Evolutionary conservation across 768 basidiomycete species (phyloP), one percentile per base, ranked within the genome.

Genomic region (Panellus pusillus): DNA sequence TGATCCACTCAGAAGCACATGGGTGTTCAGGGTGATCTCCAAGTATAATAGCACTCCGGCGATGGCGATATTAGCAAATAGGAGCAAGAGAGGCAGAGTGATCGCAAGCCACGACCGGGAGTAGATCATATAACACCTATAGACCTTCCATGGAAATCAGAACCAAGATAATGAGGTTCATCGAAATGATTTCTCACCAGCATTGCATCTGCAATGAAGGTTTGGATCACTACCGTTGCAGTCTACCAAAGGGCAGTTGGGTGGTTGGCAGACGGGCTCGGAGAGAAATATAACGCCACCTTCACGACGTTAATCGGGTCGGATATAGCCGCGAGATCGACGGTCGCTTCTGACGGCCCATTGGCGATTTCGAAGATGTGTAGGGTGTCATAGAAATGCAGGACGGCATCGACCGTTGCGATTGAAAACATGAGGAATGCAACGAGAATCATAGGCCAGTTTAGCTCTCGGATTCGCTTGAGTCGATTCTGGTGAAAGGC

Each of bases 91-190:
- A 2, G 65, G 58, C 9, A 58, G 17, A 3, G 47, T 20, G 4
- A 65, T 51, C 37, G 63, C 52, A 17, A 36, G 19, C 61, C 61
- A 66, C 9, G 54, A 55, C 32, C 52, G 49, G 28, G 52, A 29
- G 45, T 63, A 67, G 3, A 67, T 49, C 14, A 67, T 54, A 52
- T 51, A 69, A 46, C 67, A 69, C 9, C 67, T 60, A 46, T 53
- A 59, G 20, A 59, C 57, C 59, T 60, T n/a, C n/a, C n/a, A n/a
- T n/a, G n/a, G n/a, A n/a, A n/a, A 27, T 4, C 17, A 40, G 39
- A 31, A 9, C 13, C 43, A 35, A 14, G 35, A 19, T 27, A 31
- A 43, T 20, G 24, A 42, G 17, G 53, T 54, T 36, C 47, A n/a
- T 27, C 31, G 31, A 32, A 32, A 13, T 32, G 7, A 13, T 32